Base-by-base conservation (phyloP, 345 rosid species). In the Eutrema japonicum region DNA sequence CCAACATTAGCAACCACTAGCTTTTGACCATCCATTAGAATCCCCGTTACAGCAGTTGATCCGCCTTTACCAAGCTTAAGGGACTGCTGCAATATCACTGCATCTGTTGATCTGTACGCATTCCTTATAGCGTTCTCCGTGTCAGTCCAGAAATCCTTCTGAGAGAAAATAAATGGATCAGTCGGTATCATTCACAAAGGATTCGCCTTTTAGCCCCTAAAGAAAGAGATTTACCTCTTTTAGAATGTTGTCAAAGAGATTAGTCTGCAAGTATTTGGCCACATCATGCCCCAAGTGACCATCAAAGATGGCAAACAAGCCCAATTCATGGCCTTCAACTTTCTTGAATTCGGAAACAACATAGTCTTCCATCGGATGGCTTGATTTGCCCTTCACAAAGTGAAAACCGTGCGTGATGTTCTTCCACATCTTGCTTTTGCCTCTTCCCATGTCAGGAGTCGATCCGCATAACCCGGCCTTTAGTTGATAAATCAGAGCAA, bases 231-330 rank as follows among this genome's bases (percentile, higher is more conserved):
- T 56, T 81, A 92, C 96, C 89, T 90, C 84, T 70, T 85, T 87
- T 49, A 90, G 64, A 57, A 92, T 92, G 70, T 87, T 90, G 76
- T 72, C 76, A 75, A 90, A 92, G 68, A 92, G 84, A 82, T 88
- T 85, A 6, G 33, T 82, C 65, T 90, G 93, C 74, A 92, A 73
- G 74, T 90, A 92, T 69, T 61, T 82, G 52, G 98, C 94, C 0
- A 92, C 95, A 74, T 82, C 93, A 61, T 90, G 91, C 6, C 98
- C 98, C 79, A 83, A 79, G 79, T 92, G 98, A 54, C 98, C 98
- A 66, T 92, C 98, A 38, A 84, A 92, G 78, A 92, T 87, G 1
- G 93, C 98, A 74, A 92, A 92, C 54, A 92, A 76, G 38, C 98
- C 98, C 69, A 92, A 63, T 68, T 92, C 95, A 7, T 77, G 74